Evolutionary conservation across 306 rosid species (phyloP), one percentile per base, ranked within the genome.

Genomic region (Sicyos baderoa): DNA sequence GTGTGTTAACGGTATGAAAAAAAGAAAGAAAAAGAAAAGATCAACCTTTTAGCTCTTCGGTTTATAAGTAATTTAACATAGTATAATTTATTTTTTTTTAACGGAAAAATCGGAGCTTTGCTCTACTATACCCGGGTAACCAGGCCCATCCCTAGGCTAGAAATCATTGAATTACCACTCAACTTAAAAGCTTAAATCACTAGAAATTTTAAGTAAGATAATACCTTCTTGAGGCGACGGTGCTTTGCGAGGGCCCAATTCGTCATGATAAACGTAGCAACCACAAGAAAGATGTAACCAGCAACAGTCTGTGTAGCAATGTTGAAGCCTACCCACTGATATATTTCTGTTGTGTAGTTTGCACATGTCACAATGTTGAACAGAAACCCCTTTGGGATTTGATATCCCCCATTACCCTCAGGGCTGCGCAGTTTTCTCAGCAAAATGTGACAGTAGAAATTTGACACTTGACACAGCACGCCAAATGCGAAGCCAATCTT

Each of bases 281-380:
- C 99, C 1, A 70, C 81, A 5, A 84, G 78, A 63, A 93, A 93
- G 42, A 84, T 11, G 58, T 84, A 88, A 18, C 99, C 95, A 12
- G 99, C 99, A 22, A 88, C 63, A 27, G 99, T 88, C 79, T 90
- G 99, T 4, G 99, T 90, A 5, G 97, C 97, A 52, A 93, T 76
- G 77, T 93, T 93, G 87, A 93, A 93, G 12, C 99, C 99, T 76
- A 93, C 42, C 99, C 99, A 93, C 82, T 93, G 99, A 77, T 93
- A 90, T 58, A 93, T 93, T 83, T 93, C 99, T 0, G 97, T 93
- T 11, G 99, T 88, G 61, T 93, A 93, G 76, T 93, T 93, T 44
- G 99, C 99, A 75, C 97, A 93, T 12, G 97, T 93, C 73, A 90
- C 97, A 40, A 93, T 80, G 53, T 40, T 90, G 88, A 93, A 93